Percentiles rank a stretch among this genome's conserved stretches.
These are phyloP conservation scores for Marchantia polymorpha DNA, from an alignment of 225 moss, liverwort and hornwort species.

Conservation along the genomic window DNA sequence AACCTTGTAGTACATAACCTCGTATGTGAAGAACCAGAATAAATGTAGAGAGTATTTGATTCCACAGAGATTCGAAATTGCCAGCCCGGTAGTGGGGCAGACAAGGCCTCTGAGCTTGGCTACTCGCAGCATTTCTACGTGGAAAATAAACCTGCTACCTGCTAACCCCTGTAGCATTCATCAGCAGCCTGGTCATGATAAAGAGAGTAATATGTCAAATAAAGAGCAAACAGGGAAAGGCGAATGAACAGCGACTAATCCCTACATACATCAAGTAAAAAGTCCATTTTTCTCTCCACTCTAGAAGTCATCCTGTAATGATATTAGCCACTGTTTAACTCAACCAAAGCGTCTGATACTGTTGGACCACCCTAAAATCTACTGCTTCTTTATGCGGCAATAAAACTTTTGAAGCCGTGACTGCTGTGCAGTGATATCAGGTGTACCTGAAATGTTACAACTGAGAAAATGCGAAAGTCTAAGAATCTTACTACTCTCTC, in stretches of 20 bases:
- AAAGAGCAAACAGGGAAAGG: constrained; percentile 3
- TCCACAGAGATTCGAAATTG: constrained; percentile 12
- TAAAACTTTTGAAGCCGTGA: too few species aligned
- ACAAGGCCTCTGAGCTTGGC: constrained; percentile 12
- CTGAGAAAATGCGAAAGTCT: too few species aligned
- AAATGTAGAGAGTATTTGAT: background rate
- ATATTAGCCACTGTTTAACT: background rate
- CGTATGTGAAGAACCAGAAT: constrained; percentile 8
- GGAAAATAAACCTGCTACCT: constrained; percentile 24
- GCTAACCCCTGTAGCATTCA: constrained; percentile 17
- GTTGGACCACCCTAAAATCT: too few species aligned
- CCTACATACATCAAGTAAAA: background rate
- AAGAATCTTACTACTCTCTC: too few species aligned
- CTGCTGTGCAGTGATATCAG: too few species aligned
- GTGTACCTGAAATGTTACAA: too few species aligned
- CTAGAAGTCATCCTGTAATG: background rate
- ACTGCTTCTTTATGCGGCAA: too few species aligned
- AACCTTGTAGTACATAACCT: background rate
- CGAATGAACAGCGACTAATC: background rate
- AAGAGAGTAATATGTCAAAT: constrained; percentile 1
- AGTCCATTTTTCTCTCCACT: background rate
- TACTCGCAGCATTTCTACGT: constrained; percentile 31
- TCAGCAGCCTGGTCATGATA: constrained; percentile 16
- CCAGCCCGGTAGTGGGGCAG: constrained; percentile 1
- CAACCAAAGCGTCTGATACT: background rate